Base-by-base conservation (phyloP, 345 rosid species). In the Melaleuca alternifolia region DNA sequence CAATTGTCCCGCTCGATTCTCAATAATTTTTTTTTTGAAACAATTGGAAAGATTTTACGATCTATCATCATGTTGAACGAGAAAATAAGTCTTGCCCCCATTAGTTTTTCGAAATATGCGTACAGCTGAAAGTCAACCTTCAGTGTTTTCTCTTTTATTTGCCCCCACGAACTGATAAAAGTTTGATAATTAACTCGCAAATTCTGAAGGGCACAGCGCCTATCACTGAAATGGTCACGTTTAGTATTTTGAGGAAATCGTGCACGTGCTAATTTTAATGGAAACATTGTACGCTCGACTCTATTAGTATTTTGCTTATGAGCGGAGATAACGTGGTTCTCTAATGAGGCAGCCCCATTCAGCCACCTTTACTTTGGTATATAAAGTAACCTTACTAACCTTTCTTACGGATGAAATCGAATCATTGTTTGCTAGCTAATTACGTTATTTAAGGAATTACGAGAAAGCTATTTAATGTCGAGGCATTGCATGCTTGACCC, bases 401-500 rank as follows among this genome's bases (percentile, higher is more conserved):
- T 59, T 6, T 5, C 33, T 59, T n/a, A n/a, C 0, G 2, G 0
- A 59, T 12, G 16, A n/a, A 12, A 59, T 59, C 5, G 18, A 59
- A 59, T 59, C 18, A 59, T 12, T 9, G 2, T n/a, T 12, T 28
- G 37, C 37, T 2, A 13, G 37, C 18, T n/a, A n/a, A n/a, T 5
- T n/a, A 59, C 12, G 12, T 59, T 6, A n/a, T 2, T 3, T 11
- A n/a, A 26, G 30, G 0, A 26, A 57, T 0, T 30, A 2, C 1
- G 0, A 0, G 3, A 26, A 14, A 1, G 10, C 14, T 57, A 30
- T 11, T 57, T 11, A 12, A 26, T 11, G 65, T 5, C 0, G 1
- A n/a, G 71, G 37, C 71, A 12, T 59, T 7, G 18, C 71, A 59
- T 0, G 71, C 33, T 5, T 12, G 16, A 51, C 16, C 16, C 53